Evolutionary conservation across 257 asterid genomes (phyloP).

Genomic region (Jacaranda mimosifolia): DNA sequence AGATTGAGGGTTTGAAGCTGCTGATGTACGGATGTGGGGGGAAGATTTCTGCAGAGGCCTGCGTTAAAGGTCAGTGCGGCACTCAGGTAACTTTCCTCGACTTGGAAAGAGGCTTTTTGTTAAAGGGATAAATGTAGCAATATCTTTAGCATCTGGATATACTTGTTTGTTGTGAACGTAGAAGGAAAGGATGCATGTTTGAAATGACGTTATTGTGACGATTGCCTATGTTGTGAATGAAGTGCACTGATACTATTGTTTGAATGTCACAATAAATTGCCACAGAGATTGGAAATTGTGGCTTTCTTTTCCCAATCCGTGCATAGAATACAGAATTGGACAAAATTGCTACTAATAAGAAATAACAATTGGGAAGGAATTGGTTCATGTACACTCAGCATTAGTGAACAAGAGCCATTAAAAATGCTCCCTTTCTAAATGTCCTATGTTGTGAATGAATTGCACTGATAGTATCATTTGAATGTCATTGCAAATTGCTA

Average conservation of each 20-base stretch:
- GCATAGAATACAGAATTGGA: neutral
- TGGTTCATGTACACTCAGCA: too few relatives aligned
- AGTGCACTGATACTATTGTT: neutral
- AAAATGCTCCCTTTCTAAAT: too few relatives aligned
- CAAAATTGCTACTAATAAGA: neutral
- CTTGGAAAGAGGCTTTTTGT: neutral
- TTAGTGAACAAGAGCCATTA: too few relatives aligned
- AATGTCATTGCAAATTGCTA: too few relatives aligned
- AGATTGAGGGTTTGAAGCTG: conserved; percentile 76
- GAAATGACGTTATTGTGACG: conserved; percentile 12
- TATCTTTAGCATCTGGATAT: neutral
- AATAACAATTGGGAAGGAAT: neutral
- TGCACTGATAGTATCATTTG: too few relatives aligned
- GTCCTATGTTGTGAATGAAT: too few relatives aligned
- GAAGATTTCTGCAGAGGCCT: conserved; percentile 71
- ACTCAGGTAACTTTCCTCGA: conserved; percentile 70
- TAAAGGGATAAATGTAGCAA: neutral
- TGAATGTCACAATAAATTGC: neutral
- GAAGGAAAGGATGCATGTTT: neutral
- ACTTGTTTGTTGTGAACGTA: conserved; percentile 12
- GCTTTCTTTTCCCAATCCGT: neutral
- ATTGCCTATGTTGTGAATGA: neutral
- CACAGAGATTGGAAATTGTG: neutral
- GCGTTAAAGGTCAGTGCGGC: conserved; percentile 97
- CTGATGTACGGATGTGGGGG: conserved; percentile 83